Base-by-base conservation (phyloP, 331 rosid species). In the Spiraea crenata region DNA sequence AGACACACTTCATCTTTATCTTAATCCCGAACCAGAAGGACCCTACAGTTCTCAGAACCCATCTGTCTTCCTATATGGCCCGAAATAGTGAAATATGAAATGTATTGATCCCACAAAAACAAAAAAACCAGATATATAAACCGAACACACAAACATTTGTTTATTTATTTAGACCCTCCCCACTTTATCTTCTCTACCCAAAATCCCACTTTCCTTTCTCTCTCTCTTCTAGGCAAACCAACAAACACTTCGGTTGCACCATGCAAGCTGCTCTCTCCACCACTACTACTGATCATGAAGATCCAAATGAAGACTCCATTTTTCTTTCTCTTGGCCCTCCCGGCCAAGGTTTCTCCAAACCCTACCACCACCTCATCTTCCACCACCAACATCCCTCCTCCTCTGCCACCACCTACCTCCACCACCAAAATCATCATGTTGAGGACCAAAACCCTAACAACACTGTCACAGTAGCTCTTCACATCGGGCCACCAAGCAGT, bases 281-380 rank as follows among this genome's bases (percentile, higher is more conserved):
- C 13, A 17, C 44, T 34, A 12, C 76, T 71, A 64, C 62, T 11
- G 64, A 68, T 83, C 71, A 80, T 34, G 84, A 77, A 76, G 34
- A 17, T 65, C 61, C 69, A 31, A 76, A 77, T 7, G 81, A 81
- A 63, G 87, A 89, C 51, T 93, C 92, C 83, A 80, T 87, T 57
- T 85, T 81, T 34, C 97, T 93, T 34, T 87, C 98, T 39, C 97
- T 92, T 19, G 87, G 82, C 9, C 99, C 76, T 74, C 97, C 97
- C 4, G 97, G 95, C 57, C 90, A 85, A 69, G 85, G 58, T n/a
- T 5, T 69, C 76, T 57, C 65, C 39, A 74, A 85, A 71, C 16
- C 49, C 20, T 42, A 56, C 63, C 57, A 45, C 65, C 74, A 58
- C 61, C 39, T 72, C 50, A 45, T 70, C 44, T 72, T 45, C 73